phyloP scores from a whole-genome alignment of 176 grass and related monocot species.

The Tillandsia leiboldiana region DNA sequence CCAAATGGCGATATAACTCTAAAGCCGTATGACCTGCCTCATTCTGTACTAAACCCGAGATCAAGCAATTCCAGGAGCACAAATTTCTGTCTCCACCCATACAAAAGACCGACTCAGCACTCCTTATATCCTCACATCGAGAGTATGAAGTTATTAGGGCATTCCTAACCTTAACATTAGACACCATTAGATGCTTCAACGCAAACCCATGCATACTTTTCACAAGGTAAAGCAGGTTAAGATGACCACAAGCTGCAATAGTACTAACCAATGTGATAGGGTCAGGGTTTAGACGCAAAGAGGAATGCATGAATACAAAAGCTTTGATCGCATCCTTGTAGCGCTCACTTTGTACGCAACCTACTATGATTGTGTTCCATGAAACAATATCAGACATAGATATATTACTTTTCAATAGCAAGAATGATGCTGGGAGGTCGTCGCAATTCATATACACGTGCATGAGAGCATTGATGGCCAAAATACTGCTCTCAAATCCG shows the following conservation, averaged over 20 bases:
- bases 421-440: conserved; percentile 27
- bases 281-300: conserved; percentile 38
- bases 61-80: conserved; percentile 84
- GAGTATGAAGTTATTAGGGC: conserved; percentile 70
- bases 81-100: conserved; percentile 41
- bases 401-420: conserved; percentile 30
- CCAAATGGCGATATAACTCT: conserved; percentile 48
- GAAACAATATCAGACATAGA: conserved; percentile 53
- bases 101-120: conserved; percentile 45
- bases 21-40: conserved; percentile 46
- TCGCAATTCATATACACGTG: conserved; percentile 64
- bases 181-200: conserved; percentile 38
- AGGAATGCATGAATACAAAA: conserved; percentile 55
- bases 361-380: conserved; percentile 77
- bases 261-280: conserved; percentile 47
- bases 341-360: conserved; percentile 49
- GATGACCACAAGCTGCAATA: conserved; percentile 59
- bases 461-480: conserved; percentile 59
- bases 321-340: conserved; percentile 43
- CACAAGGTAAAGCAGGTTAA: conserved; percentile 33
- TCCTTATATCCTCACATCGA: conserved; percentile 42
- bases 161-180: conserved; percentile 54
- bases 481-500: conserved; percentile 33
- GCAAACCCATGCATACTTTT: conserved; percentile 47
- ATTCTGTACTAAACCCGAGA: conserved; percentile 60